Conservation (phyloP, 257 asterid genomes). For the Nicotiana paniculata region DNA sequence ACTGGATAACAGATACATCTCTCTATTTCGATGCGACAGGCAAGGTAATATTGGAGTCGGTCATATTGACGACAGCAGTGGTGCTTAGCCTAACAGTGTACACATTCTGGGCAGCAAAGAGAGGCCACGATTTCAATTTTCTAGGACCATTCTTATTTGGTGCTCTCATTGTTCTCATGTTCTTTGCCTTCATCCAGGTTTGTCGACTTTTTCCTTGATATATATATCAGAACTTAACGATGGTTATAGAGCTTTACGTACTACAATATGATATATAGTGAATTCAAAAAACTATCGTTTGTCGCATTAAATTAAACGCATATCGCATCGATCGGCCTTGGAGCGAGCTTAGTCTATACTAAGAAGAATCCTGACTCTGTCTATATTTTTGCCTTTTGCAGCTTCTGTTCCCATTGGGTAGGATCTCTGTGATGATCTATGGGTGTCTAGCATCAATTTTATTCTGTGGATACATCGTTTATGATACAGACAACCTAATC, state of each 20-base stretch:
- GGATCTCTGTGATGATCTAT: constrained; percentile 28
- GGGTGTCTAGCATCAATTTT: constrained; percentile 32
- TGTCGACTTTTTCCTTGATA: neutral
- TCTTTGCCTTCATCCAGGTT: constrained; percentile 50
- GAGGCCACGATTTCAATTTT: constrained; percentile 55
- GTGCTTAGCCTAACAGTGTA: constrained; percentile 47
- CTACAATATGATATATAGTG: no score
- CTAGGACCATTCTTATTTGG: constrained; percentile 43
- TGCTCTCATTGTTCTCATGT: constrained; percentile 23
- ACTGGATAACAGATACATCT: neutral
- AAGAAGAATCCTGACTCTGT: neutral
- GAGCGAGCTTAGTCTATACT: no score
- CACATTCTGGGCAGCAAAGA: constrained; percentile 75
- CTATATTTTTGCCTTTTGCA: constrained; percentile 11
- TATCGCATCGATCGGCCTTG: no score
- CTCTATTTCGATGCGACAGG: constrained; percentile 17
- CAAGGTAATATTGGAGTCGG: constrained; percentile 41
- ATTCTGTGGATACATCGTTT: constrained; percentile 41
- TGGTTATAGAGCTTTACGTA: no score
- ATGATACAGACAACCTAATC: constrained; percentile 45
- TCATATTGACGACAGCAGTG: constrained; percentile 37
- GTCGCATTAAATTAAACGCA: no score
- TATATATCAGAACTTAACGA: no score
- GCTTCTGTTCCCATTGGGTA: constrained; percentile 52
- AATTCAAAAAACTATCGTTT: no score